phyloP scores from a whole-genome alignment of 306 rosid species.

The Carpinus fangiana region DNA sequence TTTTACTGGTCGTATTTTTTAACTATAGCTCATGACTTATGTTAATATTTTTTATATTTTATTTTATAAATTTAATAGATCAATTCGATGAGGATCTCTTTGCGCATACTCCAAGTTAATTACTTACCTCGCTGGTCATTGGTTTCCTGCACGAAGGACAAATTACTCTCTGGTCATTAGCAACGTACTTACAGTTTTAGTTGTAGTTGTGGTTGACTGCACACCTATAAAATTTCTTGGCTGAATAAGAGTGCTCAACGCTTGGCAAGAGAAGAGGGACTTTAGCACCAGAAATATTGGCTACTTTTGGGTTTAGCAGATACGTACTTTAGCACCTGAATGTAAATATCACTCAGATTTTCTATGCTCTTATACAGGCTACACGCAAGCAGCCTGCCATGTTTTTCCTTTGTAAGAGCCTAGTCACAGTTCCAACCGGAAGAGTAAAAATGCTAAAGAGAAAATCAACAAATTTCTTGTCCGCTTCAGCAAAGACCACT shows the following conservation, averaged over 20 bases:
- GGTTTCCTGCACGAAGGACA: too few relatives aligned
- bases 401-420: neutral
- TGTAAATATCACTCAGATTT: neutral
- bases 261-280: neutral
- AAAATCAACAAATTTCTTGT: neutral
- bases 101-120: neutral
- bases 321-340: too few relatives aligned
- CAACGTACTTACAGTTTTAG: too few relatives aligned
- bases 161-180: too few relatives aligned
- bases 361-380: constrained; percentile 28
- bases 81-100: too few relatives aligned
- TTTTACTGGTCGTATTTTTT: too few relatives aligned
- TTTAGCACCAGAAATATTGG: neutral
- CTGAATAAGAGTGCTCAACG: neutral
- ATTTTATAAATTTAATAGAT: too few relatives aligned
- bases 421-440: neutral
- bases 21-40: too few relatives aligned
- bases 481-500: neutral
- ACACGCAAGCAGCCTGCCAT: constrained; percentile 4
- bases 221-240: too few relatives aligned
- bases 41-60: too few relatives aligned
- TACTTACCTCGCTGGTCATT: neutral
- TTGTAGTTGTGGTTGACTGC: too few relatives aligned
- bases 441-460: neutral
- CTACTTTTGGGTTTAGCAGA: constrained; percentile 1